These are phyloP conservation scores for Lepidium africanum DNA, from an alignment of 345 rosid genomes.

Conservation along the genomic window DNA sequence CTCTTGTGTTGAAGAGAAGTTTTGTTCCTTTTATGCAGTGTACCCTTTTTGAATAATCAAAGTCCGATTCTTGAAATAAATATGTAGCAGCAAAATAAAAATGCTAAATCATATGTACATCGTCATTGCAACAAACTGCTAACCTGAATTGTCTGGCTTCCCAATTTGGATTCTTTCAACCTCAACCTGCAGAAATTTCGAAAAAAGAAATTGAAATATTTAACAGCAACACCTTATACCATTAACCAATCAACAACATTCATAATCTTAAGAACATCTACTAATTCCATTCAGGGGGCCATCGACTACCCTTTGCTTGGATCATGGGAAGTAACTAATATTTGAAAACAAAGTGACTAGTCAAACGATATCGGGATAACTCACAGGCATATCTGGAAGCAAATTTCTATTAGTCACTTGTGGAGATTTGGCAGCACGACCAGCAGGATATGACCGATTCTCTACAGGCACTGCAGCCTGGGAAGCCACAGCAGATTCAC, in stretches of 20 bases:
- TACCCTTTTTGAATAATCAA: not conserved
- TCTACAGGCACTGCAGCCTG: slow-evolving; percentile 36
- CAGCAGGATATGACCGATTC: slow-evolving; percentile 45
- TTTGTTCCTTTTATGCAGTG: not conserved
- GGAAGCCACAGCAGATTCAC: slow-evolving; percentile 53
- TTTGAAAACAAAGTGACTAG: not conserved
- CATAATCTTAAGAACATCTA: not conserved
- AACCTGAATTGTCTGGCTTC: slow-evolving; percentile 27
- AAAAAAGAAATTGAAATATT: not conserved
- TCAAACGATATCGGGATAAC: slow-evolving; percentile 3
- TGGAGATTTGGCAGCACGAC: slow-evolving; percentile 39
- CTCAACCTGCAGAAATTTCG: slow-evolving; percentile 40
- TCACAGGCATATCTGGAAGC: slow-evolving; percentile 46
- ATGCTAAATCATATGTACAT: not conserved
- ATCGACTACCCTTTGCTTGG: not conserved
- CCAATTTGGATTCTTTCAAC: slow-evolving; percentile 79
- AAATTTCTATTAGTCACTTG: slow-evolving; percentile 31
- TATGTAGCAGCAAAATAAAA: no score
- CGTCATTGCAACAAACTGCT: not conserved
- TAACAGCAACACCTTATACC: not conserved
- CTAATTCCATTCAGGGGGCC: not conserved
- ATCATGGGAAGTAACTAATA: not conserved
- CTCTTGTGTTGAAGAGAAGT: not conserved
- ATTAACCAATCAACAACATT: not conserved
- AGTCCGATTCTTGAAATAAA: not conserved